Percentiles rank a stretch among this genome's conserved stretches.
These are phyloP conservation scores for Hagleromyces aurorensis DNA, from an alignment of 805 yeast genomes.

Conservation along the genomic window DNA sequence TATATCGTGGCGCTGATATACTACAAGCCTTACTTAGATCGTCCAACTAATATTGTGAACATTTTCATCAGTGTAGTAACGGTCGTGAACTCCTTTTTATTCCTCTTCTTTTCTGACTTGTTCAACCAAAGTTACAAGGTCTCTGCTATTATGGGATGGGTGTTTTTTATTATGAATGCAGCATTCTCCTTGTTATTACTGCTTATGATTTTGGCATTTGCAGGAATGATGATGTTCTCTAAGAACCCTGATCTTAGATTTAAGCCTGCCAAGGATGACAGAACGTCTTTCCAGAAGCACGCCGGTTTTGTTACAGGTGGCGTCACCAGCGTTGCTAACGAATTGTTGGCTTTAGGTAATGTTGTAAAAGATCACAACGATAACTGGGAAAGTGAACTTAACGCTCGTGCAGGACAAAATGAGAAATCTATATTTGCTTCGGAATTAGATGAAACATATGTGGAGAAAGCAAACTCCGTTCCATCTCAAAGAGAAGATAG, in stretches of 20 bases:
- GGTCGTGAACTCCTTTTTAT: constrained; percentile 73
- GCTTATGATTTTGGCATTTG: constrained; percentile 59
- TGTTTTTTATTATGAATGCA: constrained; percentile 82
- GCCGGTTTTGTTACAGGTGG: constrained; percentile 28
- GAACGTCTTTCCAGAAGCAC: constrained; percentile 73
- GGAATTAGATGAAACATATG: constrained; percentile 12
- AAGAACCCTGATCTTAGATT: constrained; percentile 86
- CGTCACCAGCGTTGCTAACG: constrained; percentile 35
- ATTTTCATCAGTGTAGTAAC: constrained; percentile 66
- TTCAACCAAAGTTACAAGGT: constrained; percentile 77
- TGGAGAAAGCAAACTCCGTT: constrained; percentile 11
- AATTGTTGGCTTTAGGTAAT: constrained; percentile 63
- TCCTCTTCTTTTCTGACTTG: constrained; percentile 76
- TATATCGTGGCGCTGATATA: constrained; percentile 58
- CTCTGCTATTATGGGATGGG: constrained; percentile 82
- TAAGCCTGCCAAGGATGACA: constrained; percentile 84
- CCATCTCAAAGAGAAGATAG: constrained; percentile 13
- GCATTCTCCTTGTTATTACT: constrained; percentile 74
- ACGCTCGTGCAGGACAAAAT: constrained; percentile 6
- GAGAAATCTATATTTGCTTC: constrained; percentile 4
- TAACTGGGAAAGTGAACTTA: constrained; percentile 65
- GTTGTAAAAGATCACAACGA: constrained; percentile 78
- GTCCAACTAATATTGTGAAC: constrained; percentile 69
- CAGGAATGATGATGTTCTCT: constrained; percentile 53
- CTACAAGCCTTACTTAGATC: constrained; percentile 71